Evolutionary conservation across 768 basidiomycete genomes (phyloP).

Genomic region (Termitomyces sp.): DNA sequence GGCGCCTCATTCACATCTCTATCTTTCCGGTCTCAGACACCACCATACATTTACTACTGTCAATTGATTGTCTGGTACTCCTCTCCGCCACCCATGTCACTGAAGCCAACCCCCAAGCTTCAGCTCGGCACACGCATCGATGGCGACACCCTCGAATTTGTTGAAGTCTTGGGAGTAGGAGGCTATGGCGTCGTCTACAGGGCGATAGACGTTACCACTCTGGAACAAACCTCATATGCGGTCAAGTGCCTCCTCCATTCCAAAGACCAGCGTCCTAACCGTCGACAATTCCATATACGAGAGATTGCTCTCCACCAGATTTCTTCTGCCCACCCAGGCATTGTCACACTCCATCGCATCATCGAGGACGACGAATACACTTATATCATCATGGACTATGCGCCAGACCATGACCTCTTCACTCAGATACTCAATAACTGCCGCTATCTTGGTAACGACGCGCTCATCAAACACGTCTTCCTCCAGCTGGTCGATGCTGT

Average conservation of each 20-base stretch:
- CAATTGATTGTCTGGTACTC: constrained; percentile 1
- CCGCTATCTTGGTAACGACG: constrained; percentile 79
- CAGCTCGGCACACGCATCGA: constrained; percentile 79
- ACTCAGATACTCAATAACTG: constrained; percentile 77
- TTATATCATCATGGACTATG: constrained; percentile 93
- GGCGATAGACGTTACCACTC: constrained; percentile 57
- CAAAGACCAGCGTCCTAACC: constrained; percentile 40
- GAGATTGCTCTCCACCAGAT: constrained; percentile 82
- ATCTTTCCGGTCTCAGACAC: constrained; percentile 1
- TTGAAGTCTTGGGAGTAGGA: constrained; percentile 84
- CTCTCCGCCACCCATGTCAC: constrained; percentile 9
- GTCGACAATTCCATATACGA: constrained; percentile 75
- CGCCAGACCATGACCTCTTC: constrained; percentile 87
- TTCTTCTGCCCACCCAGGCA: constrained; percentile 67
- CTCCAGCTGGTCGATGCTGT: constrained; percentile 91
- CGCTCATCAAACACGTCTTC: constrained; percentile 85
- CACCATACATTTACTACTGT: not conserved
- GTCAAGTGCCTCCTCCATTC: constrained; percentile 84
- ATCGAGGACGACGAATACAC: constrained; percentile 78
- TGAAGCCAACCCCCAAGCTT: constrained; percentile 29
- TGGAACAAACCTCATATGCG: constrained; percentile 58
- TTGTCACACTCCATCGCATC: constrained; percentile 87
- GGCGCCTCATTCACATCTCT: not conserved
- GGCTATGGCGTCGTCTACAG: constrained; percentile 96
- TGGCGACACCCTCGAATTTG: constrained; percentile 73